Percentiles rank a stretch among this genome's conserved stretches.
These are phyloP conservation scores for Irpex lacteus DNA, from an alignment of 1,284 basidiomycete species.

Conservation along the genomic window DNA sequence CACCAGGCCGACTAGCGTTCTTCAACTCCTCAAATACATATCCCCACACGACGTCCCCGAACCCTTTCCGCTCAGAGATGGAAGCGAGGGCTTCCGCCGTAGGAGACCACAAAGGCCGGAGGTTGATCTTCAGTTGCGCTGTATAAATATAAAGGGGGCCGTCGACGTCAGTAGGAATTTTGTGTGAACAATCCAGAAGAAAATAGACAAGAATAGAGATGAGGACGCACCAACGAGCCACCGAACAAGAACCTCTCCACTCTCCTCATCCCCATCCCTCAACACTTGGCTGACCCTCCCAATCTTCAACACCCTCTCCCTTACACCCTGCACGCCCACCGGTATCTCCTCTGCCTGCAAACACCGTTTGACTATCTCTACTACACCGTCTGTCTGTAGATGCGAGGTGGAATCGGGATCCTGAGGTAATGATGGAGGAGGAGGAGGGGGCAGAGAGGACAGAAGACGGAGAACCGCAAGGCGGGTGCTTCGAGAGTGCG, in stretches of 20 bases:
- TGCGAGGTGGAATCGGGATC: too few species aligned
- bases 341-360: conserved; percentile 73
- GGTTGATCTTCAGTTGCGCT: conserved; percentile 90
- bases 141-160: background rate
- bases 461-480: conserved; percentile 57
- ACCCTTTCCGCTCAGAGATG: conserved; percentile 45
- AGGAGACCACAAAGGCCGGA: conserved; percentile 88
- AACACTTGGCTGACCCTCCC: conserved; percentile 55
- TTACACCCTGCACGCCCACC: conserved; percentile 73
- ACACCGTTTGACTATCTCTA: conserved; percentile 62
- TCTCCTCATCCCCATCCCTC: conserved; percentile 47
- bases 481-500: conserved; percentile 57
- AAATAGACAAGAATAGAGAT: too few species aligned
- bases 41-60: conserved; percentile 72
- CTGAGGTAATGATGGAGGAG: background rate
- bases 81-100: conserved; percentile 66
- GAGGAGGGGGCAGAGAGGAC: conserved; percentile 34
- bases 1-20: conserved; percentile 4
- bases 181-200: too few species aligned
- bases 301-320: conserved; percentile 80
- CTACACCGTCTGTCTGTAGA: conserved; percentile 32
- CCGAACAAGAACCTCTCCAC: conserved; percentile 51
- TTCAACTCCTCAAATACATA: conserved; percentile 65
- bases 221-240: conserved; percentile 61
- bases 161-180: too few species aligned